Base-by-base conservation (phyloP, 345 rosid species). In the Linum usitatissimum region DNA sequence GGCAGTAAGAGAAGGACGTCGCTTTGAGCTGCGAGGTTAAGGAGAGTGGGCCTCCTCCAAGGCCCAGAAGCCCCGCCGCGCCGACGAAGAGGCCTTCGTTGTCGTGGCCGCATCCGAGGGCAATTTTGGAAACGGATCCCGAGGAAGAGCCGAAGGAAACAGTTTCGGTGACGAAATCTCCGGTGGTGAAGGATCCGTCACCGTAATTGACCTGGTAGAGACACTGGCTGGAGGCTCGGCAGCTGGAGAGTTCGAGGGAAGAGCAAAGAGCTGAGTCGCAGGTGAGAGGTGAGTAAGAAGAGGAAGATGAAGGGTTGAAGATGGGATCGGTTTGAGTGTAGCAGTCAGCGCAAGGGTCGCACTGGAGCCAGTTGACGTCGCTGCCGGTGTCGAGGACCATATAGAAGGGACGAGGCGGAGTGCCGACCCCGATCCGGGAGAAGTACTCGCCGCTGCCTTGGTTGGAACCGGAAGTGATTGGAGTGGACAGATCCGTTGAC, bases 371-470 rank as follows among this genome's bases (percentile, higher is more conserved):
- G 56, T 68, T 92, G 9, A 89, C 30, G 76, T 92, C 98, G 60
- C 93, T 85, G 10, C 98, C 98, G 4, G 95, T 87, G 67, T 87
- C 95, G 6, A 87, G 74, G 28, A 85, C 91, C 87, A 87, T 70
- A 69, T 18, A 83, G 65, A 67, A 82, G 40, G 81, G 82, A 34
- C 73, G 84, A 1, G 90, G 75, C 58, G 98, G 98, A 53, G 60
- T 77, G 17, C 98, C 98, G 54, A 92, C 73, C 3, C 95, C 95
- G 67, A 92, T 53, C 18, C 87, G 78, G 0, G 96, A 74, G 79
- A 92, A 92, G 73, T 92, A 92, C 84, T 92, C 98, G 3, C 96
- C 96, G 77, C 95, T 89, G 10, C 98, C 98, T 61, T 89, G 91
- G 55, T 82, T 69, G 3, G 63, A 55, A 7, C 98, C 98, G 61